Percentiles rank a stretch among this genome's conserved stretches.
Conservation (phyloP, 2,329 filamentous ascomycete genomes). For the Aspergillus sp. region DNA sequence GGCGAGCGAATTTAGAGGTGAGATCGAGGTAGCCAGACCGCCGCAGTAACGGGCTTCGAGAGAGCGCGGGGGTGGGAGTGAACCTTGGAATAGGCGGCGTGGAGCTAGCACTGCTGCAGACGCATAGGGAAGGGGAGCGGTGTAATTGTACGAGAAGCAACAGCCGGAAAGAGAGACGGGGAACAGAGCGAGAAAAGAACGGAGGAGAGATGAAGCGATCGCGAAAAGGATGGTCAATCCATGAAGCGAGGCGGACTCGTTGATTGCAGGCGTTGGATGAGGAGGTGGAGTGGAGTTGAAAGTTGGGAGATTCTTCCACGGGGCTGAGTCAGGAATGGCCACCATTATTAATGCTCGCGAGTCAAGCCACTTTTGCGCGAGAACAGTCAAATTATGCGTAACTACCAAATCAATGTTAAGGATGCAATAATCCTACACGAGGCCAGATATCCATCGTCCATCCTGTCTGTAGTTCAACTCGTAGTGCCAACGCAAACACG, state of each 20-base stretch:
- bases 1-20: conserved; percentile 6
- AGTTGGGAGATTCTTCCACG: conserved; percentile 14
- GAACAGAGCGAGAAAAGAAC: conserved; percentile 23
- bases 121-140: conserved; percentile 23
- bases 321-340: conserved; percentile 21
- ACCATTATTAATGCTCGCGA: conserved; percentile 13
- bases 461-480: conserved; percentile 7
- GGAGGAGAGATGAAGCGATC: conserved; percentile 17
- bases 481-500: conserved; percentile 8
- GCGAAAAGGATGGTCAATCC: conserved; percentile 16
- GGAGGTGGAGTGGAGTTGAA: conserved; percentile 7
- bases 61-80: conserved; percentile 22
- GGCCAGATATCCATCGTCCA: conserved; percentile 12
- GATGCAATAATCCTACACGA: conserved; percentile 14
- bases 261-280: conserved; percentile 13
- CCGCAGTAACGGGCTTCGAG: conserved; percentile 19
- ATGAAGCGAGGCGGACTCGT: conserved; percentile 16
- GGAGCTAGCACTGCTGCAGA: conserved; percentile 29
- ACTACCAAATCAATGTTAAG: conserved; percentile 14
- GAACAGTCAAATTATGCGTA: conserved; percentile 7
- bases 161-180: conserved; percentile 16
- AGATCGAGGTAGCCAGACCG: conserved; percentile 12
- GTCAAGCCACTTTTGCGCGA: background rate
- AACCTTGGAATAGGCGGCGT: conserved; percentile 23
- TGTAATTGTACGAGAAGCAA: conserved; percentile 15